Evolutionary conservation across 2,329 filamentous ascomycete species (phyloP), one percentile per base, ranked within the genome.

Genomic region (Cercospora zeina): DNA sequence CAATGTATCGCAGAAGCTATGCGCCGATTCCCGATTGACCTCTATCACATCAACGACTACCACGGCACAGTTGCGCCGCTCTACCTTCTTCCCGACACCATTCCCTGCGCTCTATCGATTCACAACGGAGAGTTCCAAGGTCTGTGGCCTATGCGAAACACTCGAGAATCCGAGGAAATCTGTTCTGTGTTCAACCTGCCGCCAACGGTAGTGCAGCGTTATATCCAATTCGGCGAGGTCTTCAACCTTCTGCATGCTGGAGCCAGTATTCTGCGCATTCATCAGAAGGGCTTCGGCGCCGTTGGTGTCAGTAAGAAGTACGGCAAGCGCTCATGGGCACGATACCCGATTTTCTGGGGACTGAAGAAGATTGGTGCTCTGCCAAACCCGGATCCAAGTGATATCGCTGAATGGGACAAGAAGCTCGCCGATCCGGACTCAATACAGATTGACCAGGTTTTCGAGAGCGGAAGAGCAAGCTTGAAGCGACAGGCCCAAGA

Each of bases 111-210:
- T 67, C 75, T 89, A 8, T 88, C 86, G 0, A 82, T 89, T 11
- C 87, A 89, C 73, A 89, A 89, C 66, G 86, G 87, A 54, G 86
- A 89, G 66, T 89, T 89, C 68, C 87, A 89, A 71, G 86, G 86
- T 54, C 76, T 88, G 21, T 89, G 87, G 87, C 85, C 85, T 0
- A 87, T 89, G 82, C 79, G 86, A 9, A 86, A 82, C 8, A 78
- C 82, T 7, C 81, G 83, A 49, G 86, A 89, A 67, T 80, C 81
- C 60, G 81, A 82, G 42, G 86, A 89, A 72, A 84, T 89, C 3
- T 87, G 85, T 71, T 79, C 80, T 3, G 85, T 88, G 34, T 89
- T 86, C 75, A 88, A 88, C 67, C 76, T 89, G 24, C 78, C 81
- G 13, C 73, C 81, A 10, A 80, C 86, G 8, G 75, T 85, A 34